phyloP scores from a whole-genome alignment of 108 stramenopile genomes.

The Cyclotella cryptica region DNA sequence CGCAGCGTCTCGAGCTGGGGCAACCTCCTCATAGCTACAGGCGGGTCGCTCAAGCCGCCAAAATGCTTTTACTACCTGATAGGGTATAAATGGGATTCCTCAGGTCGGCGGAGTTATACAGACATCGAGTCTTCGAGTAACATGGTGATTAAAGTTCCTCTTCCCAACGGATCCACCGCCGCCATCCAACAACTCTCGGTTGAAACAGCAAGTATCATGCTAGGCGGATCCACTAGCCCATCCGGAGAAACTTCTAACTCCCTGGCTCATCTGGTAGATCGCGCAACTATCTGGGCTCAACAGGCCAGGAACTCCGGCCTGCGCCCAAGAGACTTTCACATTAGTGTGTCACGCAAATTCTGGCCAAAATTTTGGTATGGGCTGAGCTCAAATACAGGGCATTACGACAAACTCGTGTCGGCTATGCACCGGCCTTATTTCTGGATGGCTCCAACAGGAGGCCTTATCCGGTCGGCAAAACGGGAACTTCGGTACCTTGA shows the following conservation, averaged over 20 bases:
- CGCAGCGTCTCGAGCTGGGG: slow-evolving; percentile 9
- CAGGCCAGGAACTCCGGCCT: background rate
- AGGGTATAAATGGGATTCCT: background rate
- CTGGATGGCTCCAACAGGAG: no score
- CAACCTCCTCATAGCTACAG: background rate
- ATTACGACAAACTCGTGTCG: background rate
- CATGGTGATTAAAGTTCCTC: background rate
- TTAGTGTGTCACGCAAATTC: background rate
- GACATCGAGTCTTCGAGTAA: background rate
- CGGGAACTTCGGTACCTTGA: background rate
- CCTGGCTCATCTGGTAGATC: background rate
- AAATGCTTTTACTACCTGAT: no score
- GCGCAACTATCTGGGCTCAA: background rate
- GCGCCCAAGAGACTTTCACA: background rate
- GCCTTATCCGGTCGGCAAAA: no score
- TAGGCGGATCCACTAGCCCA: slow-evolving; percentile 10
- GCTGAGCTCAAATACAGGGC: background rate
- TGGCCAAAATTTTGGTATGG: slow-evolving; percentile 15
- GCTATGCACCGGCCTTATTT: no score
- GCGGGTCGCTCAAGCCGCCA: no score
- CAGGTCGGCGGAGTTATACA: slow-evolving; percentile 4
- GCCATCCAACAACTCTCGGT: background rate
- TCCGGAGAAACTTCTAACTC: background rate
- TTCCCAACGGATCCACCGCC: background rate
- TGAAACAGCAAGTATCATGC: background rate